Percentiles rank a stretch among this genome's conserved stretches.
Evolutionary conservation across 2,329 filamentous ascomycete genomes (phyloP).

Genomic region (Akanthomyces lecanii): DNA sequence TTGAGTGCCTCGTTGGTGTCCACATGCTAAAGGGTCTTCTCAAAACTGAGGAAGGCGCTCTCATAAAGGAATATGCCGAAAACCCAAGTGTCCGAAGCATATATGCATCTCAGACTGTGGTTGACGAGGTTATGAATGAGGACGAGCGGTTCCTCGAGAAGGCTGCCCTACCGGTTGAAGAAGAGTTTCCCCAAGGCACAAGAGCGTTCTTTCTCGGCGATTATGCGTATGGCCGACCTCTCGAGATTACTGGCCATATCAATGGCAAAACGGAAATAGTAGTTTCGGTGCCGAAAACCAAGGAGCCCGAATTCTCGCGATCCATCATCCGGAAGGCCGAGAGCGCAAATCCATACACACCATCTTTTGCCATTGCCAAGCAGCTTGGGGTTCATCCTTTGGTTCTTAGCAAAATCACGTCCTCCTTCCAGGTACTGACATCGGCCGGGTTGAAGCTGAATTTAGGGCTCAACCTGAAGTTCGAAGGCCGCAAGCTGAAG

Average conservation of each 20-base stretch:
- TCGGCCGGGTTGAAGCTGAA: conserved; percentile 82
- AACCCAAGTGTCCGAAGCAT: conserved; percentile 82
- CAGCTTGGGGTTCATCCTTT: conserved; percentile 78
- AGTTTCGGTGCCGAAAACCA: conserved; percentile 66
- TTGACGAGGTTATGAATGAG: conserved; percentile 84
- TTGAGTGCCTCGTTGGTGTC: conserved; percentile 87
- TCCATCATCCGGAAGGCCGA: conserved; percentile 69
- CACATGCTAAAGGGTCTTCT: conserved; percentile 88
- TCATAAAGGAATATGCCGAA: conserved; percentile 86
- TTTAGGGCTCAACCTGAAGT: conserved; percentile 91
- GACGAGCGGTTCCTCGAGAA: conserved; percentile 92
- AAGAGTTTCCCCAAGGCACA: conserved; percentile 82
- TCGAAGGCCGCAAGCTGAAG: conserved; percentile 92
- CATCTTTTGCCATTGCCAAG: conserved; percentile 84
- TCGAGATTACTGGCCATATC: conserved; percentile 74
- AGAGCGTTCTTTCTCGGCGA: conserved; percentile 92
- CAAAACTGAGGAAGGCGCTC: conserved; percentile 87
- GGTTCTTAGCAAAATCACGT: conserved; percentile 91
- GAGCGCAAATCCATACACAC: conserved; percentile 68
- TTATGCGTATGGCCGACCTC: conserved; percentile 82
- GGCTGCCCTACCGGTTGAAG: conserved; percentile 78
- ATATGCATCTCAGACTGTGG: conserved; percentile 86
- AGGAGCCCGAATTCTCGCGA: conserved; percentile 77
- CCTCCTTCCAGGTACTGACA: conserved; percentile 77
- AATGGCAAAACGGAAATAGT: conserved; percentile 73